These are phyloP conservation scores for Penicillium angulare DNA, from an alignment of 495 filamentous ascomycete genomes.

Conservation along the genomic window DNA sequence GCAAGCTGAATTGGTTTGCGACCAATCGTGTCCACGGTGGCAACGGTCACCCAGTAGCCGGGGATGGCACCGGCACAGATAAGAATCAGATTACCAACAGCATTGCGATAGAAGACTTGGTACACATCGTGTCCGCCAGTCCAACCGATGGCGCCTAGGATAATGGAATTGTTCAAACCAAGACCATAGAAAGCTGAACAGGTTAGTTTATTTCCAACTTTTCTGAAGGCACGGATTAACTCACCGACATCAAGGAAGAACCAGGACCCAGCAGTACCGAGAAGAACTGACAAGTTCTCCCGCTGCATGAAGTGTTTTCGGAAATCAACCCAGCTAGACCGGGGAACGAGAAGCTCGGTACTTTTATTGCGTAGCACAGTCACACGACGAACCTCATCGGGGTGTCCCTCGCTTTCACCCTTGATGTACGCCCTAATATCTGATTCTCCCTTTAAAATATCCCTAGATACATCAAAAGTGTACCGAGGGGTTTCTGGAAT, in stretches of 20 bases:
- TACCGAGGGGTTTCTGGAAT: conserved; percentile 83
- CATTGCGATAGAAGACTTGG: conserved; percentile 64
- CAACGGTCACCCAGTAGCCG: conserved; percentile 74
- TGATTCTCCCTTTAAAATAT: conserved; percentile 65
- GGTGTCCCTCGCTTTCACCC: conserved; percentile 55
- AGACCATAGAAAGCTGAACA: conserved; percentile 73
- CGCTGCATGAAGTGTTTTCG: conserved; percentile 59
- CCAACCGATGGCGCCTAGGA: conserved; percentile 68
- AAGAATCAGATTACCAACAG: conserved; percentile 72
- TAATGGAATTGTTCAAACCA: conserved; percentile 70
- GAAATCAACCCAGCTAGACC: conserved; percentile 69
- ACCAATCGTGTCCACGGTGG: conserved; percentile 66
- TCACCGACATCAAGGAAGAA: conserved; percentile 66
- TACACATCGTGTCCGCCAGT: conserved; percentile 56
- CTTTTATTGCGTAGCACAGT: conserved; percentile 43
- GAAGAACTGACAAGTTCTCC: conserved; percentile 66
- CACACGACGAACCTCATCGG: conserved; percentile 60
- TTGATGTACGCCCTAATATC: conserved; percentile 65
- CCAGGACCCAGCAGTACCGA: conserved; percentile 79
- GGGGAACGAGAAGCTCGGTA: conserved; percentile 49
- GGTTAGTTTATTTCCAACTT: conserved; percentile 17
- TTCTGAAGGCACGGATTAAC: conserved; percentile 3
- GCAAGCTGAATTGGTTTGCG: conserved; percentile 78
- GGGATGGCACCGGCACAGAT: conserved; percentile 70
- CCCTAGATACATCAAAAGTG: conserved; percentile 77